Percentiles rank a stretch among this genome's conserved stretches.
These are phyloP conservation scores for Yamadazyma tumulicola DNA, from an alignment of 805 yeast genomes.

Conservation along the genomic window DNA sequence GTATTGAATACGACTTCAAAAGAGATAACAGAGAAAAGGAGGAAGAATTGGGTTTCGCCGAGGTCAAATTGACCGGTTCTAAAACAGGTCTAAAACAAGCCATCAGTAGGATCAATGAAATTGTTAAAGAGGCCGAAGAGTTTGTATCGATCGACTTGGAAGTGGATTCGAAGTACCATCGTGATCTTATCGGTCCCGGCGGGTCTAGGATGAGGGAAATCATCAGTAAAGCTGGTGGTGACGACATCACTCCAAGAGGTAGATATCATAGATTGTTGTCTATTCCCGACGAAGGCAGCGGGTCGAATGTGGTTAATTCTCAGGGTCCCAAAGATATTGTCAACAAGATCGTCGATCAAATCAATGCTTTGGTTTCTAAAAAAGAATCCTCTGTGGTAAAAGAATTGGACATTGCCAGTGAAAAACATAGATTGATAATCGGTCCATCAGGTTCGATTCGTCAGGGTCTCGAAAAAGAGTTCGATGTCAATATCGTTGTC, in stretches of 20 bases:
- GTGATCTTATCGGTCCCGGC: slow-evolving; percentile 71
- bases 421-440: slow-evolving; percentile 69
- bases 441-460: slow-evolving; percentile 81
- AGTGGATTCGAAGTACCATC: slow-evolving; percentile 73
- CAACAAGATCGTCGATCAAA: slow-evolving; percentile 57
- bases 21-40: slow-evolving; percentile 46
- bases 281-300: slow-evolving; percentile 67
- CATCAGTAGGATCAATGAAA: slow-evolving; percentile 52
- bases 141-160: slow-evolving; percentile 52
- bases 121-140: slow-evolving; percentile 66
- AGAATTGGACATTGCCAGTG: slow-evolving; percentile 58
- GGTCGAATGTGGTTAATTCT: slow-evolving; percentile 55
- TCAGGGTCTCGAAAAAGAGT: slow-evolving; percentile 68
- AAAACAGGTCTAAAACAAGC: slow-evolving; percentile 74
- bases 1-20: slow-evolving; percentile 50
- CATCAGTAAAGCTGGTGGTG: slow-evolving; percentile 72
- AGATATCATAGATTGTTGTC: slow-evolving; percentile 56
- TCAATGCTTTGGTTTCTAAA: slow-evolving; percentile 59
- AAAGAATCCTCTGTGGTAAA: slow-evolving; percentile 58
- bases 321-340: slow-evolving; percentile 78
- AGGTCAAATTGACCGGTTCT: slow-evolving; percentile 74
- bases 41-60: slow-evolving; percentile 48
- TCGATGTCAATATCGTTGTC: slow-evolving; percentile 57
- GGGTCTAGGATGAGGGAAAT: slow-evolving; percentile 75
- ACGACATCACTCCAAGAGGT: slow-evolving; percentile 40